Conservation (phyloP, 2,329 filamentous ascomycete species). For the Blumeriella jaapii region DNA sequence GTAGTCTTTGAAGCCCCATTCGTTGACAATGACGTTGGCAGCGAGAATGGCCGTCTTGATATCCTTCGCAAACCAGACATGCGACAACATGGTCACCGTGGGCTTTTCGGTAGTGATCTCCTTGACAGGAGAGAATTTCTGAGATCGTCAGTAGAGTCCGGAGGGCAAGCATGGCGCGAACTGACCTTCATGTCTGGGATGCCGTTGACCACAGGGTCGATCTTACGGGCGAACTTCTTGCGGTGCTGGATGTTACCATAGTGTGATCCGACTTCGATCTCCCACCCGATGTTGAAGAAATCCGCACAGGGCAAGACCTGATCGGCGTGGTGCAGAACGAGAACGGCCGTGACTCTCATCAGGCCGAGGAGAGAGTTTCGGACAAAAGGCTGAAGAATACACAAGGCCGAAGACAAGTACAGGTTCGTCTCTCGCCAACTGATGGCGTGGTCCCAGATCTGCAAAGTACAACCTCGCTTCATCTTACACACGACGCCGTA, state of each 20-base stretch:
- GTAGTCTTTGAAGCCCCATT: constrained; percentile 55
- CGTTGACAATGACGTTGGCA: constrained; percentile 53
- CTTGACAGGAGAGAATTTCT: constrained; percentile 45
- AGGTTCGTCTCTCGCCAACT: constrained; percentile 40
- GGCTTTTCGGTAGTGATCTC: constrained; percentile 46
- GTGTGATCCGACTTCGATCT: constrained; percentile 47
- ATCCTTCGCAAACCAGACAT: constrained; percentile 45
- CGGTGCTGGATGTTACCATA: constrained; percentile 44
- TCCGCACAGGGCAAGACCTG: constrained; percentile 45
- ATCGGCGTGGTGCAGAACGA: constrained; percentile 40
- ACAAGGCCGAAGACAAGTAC: constrained; percentile 24
- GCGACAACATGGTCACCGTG: constrained; percentile 54
- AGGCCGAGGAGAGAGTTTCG: constrained; percentile 22
- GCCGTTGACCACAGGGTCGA: constrained; percentile 50
- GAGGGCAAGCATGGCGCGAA: not conserved
- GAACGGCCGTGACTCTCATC: constrained; percentile 19
- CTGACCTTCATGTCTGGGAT: constrained; percentile 5
- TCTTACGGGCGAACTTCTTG: constrained; percentile 41
- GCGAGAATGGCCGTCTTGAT: constrained; percentile 53
- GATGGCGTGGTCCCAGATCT: constrained; percentile 54
- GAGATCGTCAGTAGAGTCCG: not conserved
- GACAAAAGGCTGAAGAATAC: constrained; percentile 19
- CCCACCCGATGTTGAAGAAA: constrained; percentile 54
- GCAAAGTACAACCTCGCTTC: constrained; percentile 45
- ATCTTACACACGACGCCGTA: constrained; percentile 52